Evolutionary conservation across 1,284 basidiomycete species (phyloP), one percentile per base, ranked within the genome.

Genomic region (Rhodotorula sp.): DNA sequence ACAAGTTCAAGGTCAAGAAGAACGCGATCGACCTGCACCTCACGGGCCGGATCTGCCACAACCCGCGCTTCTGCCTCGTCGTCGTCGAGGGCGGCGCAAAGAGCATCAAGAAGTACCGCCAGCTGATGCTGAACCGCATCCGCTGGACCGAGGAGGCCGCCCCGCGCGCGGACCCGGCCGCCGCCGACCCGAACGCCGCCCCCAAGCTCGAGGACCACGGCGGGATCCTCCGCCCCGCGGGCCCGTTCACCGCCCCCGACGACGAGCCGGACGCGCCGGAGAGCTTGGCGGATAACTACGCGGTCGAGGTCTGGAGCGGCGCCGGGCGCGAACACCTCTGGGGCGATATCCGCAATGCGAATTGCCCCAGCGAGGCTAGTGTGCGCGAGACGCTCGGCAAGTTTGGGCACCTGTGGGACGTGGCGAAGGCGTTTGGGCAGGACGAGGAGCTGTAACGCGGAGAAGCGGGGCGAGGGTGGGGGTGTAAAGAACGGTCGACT

Each of bases 1-100:
- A 99, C 80, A 90, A 91, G 74, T 97, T 94, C 86, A 99, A 99
- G 84, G 91, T 98, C 54, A 88, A 91, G 72, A 92, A 91, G 85
- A 99, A 98, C 79, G 96, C 96, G 4, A 90, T 96, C 80, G 94
- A 98, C 81, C 85, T 90, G 80, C 89, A 88, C 71, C 85, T 99
- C 27, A 91, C 92, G 0, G 96, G 97, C 8, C 83, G 96, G 34
- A 91, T 90, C 78, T 89, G 98, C 78, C 94, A 94, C 85, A 89
- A 94, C 79, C 91, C 92, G 0, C 83, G 86, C 41, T 97, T 97
- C 85, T 90, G 88, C 74, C 85, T 99, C 81, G 89, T 99, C 41
- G 90, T 97, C 73, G 92, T 97, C 64, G 97, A 99, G 81, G 97
- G 97, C 36, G 90, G 91, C 0, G 83, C 86, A 50, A 95, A 92